A percentile compares a stretch with the other conserved stretches of the same genome.
These are phyloP conservation scores for Pythium utonaiense DNA, from an alignment of 352 stramenopile genomes.

Conservation along the genomic window DNA sequence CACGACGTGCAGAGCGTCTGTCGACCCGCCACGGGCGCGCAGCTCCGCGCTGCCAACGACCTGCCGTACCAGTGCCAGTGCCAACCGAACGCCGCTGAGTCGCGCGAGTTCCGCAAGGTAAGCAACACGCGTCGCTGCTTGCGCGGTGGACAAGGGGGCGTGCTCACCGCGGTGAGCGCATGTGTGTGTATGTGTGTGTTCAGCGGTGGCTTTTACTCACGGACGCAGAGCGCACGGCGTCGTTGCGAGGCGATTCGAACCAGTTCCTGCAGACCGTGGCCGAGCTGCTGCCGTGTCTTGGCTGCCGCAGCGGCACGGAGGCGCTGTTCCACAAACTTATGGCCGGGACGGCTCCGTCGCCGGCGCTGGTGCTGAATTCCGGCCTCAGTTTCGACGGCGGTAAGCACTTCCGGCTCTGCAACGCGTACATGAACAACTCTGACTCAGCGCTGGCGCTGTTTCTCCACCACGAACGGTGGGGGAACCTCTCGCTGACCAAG, in stretches of 20 bases:
- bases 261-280: slow-evolving; percentile 73
- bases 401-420: slow-evolving; percentile 60
- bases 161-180: background rate
- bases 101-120: slow-evolving; percentile 83
- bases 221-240: slow-evolving; percentile 64
- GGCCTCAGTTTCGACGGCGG: slow-evolving; percentile 56
- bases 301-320: slow-evolving; percentile 77
- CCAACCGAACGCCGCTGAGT: slow-evolving; percentile 63
- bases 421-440: slow-evolving; percentile 59
- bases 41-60: slow-evolving; percentile 21
- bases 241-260: slow-evolving; percentile 53
- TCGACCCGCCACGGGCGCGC: slow-evolving; percentile 7
- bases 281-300: slow-evolving; percentile 70
- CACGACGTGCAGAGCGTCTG: slow-evolving; percentile 15
- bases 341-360: slow-evolving; percentile 30
- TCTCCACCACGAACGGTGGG: slow-evolving; percentile 73
- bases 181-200: slow-evolving; percentile 9
- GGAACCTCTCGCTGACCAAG: slow-evolving; percentile 51
- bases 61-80: slow-evolving; percentile 42
- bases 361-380: slow-evolving; percentile 45
- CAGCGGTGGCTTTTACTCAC: slow-evolving; percentile 81
- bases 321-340: slow-evolving; percentile 70
- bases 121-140: no score
- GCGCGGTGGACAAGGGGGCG: no score
- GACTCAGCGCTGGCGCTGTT: slow-evolving; percentile 74